Evolutionary conservation across 306 rosid species (phyloP).

Genomic region (Malus fusca): DNA sequence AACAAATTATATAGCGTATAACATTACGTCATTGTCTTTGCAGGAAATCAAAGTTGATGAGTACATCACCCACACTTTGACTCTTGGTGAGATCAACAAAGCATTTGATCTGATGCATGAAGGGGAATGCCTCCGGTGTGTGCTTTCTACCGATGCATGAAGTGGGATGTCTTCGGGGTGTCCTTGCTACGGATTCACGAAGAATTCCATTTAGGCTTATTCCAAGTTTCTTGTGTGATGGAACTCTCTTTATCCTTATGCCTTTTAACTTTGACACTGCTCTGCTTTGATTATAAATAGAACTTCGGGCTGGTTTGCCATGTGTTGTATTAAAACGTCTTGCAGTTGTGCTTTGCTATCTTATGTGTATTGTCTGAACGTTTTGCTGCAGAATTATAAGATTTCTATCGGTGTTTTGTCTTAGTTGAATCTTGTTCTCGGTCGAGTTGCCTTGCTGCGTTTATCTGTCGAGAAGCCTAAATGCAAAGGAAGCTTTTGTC

Average conservation of each 20-base stretch:
- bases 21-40: conserved; percentile 8
- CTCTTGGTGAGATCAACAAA: conserved; percentile 69
- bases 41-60: conserved; percentile 98
- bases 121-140: conserved; percentile 91
- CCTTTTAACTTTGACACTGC: not conserved
- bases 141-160: conserved; percentile 67
- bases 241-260: not conserved
- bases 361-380: not conserved
- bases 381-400: not conserved
- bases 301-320: not conserved
- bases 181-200: conserved; percentile 44
- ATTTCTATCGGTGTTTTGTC: not conserved
- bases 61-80: conserved; percentile 80
- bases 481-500: too few species aligned
- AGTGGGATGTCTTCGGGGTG: conserved; percentile 80
- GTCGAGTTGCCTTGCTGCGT: not conserved
- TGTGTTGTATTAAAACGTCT: not conserved
- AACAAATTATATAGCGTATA: not conserved
- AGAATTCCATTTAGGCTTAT: not conserved
- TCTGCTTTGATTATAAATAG: not conserved
- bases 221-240: conserved; percentile 6
- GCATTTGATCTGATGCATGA: conserved; percentile 90
- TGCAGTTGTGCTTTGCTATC: not conserved
- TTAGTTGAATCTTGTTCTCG: not conserved
- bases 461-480: not conserved